These are phyloP conservation scores for Hypomyces rosellus DNA, from an alignment of 2,329 filamentous ascomycete species.

Conservation along the genomic window DNA sequence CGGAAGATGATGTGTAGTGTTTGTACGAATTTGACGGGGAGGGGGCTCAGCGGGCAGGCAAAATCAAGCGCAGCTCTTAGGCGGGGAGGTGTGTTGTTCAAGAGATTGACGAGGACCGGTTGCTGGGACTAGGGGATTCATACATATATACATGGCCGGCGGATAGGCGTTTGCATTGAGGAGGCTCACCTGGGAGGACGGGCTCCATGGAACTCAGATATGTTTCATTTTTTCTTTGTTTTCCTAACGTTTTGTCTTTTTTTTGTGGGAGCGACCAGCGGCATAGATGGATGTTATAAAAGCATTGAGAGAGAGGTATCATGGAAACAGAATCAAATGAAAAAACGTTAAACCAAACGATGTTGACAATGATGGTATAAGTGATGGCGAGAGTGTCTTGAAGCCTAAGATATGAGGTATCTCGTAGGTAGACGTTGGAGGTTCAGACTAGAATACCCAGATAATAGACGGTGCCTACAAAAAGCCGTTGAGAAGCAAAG, in stretches of 20 bases:
- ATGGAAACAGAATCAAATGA: no score
- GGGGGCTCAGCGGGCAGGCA: background rate
- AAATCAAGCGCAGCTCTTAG: background rate
- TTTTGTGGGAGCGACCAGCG: constrained; percentile 4
- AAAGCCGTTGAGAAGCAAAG: no score
- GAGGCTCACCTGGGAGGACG: constrained; percentile 9
- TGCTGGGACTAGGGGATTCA: constrained; percentile 6
- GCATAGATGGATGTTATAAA: constrained; percentile 15
- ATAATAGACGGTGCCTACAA: no score
- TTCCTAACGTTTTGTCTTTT: constrained; percentile 1
- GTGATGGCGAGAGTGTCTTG: no score
- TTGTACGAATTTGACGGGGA: constrained; percentile 4
- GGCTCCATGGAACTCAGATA: constrained; percentile 1
- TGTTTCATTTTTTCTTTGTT: constrained; percentile 1
- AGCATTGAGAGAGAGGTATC: constrained; percentile 13
- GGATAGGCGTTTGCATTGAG: constrained; percentile 13
- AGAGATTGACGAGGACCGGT: constrained; percentile 4
- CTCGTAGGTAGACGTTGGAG: no score
- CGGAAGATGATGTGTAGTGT: background rate
- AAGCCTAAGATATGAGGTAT: no score
- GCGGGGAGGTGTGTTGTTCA: background rate
- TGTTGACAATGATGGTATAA: no score
- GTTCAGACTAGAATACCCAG: no score
- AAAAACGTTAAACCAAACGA: no score
- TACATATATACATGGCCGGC: constrained; percentile 13